These are phyloP conservation scores for Sporothrix mexicana DNA, from an alignment of 2,329 filamentous ascomycete species.

Conservation along the genomic window DNA sequence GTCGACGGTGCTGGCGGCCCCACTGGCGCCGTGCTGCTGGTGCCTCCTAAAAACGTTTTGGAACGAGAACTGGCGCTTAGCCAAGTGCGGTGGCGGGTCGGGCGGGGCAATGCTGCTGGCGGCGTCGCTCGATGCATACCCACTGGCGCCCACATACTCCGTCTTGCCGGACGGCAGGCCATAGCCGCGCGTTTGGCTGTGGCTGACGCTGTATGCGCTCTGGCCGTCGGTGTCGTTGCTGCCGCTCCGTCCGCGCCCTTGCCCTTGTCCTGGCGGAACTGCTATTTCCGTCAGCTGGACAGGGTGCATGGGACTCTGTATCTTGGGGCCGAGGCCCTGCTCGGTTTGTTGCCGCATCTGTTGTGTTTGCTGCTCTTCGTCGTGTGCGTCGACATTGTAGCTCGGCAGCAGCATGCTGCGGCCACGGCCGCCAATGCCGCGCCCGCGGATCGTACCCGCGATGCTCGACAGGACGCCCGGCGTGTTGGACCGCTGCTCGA, in stretches of 20 bases:
- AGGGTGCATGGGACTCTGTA: slow-evolving; percentile 64
- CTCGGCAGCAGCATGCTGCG: slow-evolving; percentile 49
- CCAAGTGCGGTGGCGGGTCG: slow-evolving; percentile 65
- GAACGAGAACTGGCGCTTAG: slow-evolving; percentile 87
- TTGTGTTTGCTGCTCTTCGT: slow-evolving; percentile 39
- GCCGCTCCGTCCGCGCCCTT: not conserved
- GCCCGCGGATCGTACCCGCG: slow-evolving; percentile 60
- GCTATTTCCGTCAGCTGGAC: slow-evolving; percentile 68
- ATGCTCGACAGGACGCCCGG: slow-evolving; percentile 60
- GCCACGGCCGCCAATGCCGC: slow-evolving; percentile 51
- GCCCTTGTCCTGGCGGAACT: slow-evolving; percentile 53
- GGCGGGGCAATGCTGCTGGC: slow-evolving; percentile 54
- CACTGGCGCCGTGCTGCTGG: slow-evolving; percentile 42
- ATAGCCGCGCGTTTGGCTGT: slow-evolving; percentile 49
- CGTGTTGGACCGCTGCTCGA: slow-evolving; percentile 55
- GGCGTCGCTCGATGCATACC: slow-evolving; percentile 49
- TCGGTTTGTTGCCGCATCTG: not conserved
- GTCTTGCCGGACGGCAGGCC: slow-evolving; percentile 55
- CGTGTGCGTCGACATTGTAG: slow-evolving; percentile 48
- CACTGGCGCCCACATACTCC: slow-evolving; percentile 54
- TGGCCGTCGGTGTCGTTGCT: slow-evolving; percentile 45
- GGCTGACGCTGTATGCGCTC: slow-evolving; percentile 46
- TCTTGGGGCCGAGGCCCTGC: slow-evolving; percentile 42
- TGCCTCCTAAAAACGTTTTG: slow-evolving; percentile 77
- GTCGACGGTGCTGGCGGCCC: not conserved